Evolutionary conservation across 176 grass and related monocot genomes (phyloP).

Genomic region (Musa troglodytarum): DNA sequence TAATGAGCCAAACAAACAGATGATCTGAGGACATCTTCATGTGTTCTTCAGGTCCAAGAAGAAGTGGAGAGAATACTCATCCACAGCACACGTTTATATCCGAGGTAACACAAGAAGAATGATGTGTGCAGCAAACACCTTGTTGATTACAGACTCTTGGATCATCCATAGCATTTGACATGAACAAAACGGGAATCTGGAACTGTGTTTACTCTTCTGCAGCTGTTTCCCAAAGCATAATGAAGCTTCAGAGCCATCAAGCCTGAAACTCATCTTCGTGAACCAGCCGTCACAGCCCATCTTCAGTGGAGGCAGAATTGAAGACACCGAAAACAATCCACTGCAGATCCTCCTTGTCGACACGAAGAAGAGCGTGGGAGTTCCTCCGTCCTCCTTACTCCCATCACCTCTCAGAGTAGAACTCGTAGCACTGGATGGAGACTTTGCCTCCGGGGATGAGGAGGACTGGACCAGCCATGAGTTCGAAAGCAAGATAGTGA

Average conservation of each 20-base stretch:
- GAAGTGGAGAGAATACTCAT: conserved; percentile 56
- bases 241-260: conserved; percentile 10
- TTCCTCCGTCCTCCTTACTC: background rate
- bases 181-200: background rate
- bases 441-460: conserved; percentile 36
- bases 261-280: conserved; percentile 47
- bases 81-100: conserved; percentile 31
- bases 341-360: conserved; percentile 57
- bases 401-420: conserved; percentile 49
- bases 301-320: conserved; percentile 82
- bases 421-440: conserved; percentile 56
- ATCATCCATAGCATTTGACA: background rate
- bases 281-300: conserved; percentile 29
- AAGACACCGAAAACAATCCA: conserved; percentile 19
- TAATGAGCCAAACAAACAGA: background rate
- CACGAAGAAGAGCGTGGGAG: background rate
- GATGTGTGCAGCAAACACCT: background rate
- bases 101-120: conserved; percentile 24
- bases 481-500: conserved; percentile 41
- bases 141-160: background rate
- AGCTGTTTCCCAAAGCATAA: conserved; percentile 19
- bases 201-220: background rate
- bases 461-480: conserved; percentile 42
- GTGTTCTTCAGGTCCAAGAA: conserved; percentile 51
- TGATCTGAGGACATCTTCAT: conserved; percentile 11